Evolutionary conservation across 2,329 filamentous ascomycete genomes (phyloP).

Genomic region (Cordyceps pruinosa): DNA sequence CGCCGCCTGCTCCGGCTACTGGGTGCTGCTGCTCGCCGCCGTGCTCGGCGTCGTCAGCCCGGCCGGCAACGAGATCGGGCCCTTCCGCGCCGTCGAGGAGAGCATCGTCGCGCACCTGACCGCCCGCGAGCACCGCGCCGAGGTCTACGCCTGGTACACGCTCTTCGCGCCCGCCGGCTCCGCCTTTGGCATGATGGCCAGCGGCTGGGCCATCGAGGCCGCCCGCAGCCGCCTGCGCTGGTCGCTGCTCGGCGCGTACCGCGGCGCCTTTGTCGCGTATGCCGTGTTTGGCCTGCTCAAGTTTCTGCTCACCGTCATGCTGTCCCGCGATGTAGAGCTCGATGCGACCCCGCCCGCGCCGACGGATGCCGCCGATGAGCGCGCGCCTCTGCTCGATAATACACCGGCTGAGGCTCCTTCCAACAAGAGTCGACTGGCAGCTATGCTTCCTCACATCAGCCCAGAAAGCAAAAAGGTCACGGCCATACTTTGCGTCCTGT

Average conservation of each 20-base stretch:
- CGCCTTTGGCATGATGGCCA: conserved; percentile 51
- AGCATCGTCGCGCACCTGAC: conserved; percentile 53
- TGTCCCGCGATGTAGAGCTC: conserved; percentile 42
- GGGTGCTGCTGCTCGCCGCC: conserved; percentile 49
- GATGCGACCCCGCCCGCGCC: conserved; percentile 15
- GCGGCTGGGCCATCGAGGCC: conserved; percentile 52
- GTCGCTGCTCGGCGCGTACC: conserved; percentile 41
- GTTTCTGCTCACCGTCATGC: conserved; percentile 40
- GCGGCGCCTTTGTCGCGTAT: conserved; percentile 51
- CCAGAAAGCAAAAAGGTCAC: conserved; percentile 47
- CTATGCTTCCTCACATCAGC: conserved; percentile 51
- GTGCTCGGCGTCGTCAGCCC: conserved; percentile 56
- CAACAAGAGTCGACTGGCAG: conserved; percentile 11
- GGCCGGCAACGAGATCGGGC: conserved; percentile 59
- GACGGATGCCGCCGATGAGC: conserved; percentile 4
- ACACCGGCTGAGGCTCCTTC: neutral
- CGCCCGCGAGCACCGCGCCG: conserved; percentile 35
- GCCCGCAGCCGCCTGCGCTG: conserved; percentile 38
- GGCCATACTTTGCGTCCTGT: conserved; percentile 57
- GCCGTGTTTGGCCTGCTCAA: conserved; percentile 51
- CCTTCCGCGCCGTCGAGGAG: conserved; percentile 56
- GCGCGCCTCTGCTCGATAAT: conserved; percentile 22
- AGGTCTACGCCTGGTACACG: conserved; percentile 58
- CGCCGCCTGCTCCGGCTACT: conserved; percentile 45
- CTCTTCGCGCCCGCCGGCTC: conserved; percentile 52